Conservation (phyloP, 225 moss, liverwort and hornwort genomes). For the Marchantia paleacea region DNA sequence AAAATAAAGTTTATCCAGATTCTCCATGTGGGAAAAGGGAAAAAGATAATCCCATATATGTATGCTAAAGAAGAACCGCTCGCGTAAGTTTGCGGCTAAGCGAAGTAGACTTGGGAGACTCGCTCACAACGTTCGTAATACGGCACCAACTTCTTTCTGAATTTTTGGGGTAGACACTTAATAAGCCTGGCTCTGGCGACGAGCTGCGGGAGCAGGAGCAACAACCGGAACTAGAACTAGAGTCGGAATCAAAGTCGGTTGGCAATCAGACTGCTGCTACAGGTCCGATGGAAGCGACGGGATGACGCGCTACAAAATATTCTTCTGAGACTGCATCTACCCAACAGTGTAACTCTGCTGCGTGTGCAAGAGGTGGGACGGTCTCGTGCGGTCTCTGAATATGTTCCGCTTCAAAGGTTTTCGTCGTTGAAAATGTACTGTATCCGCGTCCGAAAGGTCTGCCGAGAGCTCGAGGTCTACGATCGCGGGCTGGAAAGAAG, state of each 20-base stretch:
- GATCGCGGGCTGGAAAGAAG: not conserved
- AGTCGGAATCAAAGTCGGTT: no score
- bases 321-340: not conserved
- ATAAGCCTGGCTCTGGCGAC: not conserved
- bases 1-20: no score
- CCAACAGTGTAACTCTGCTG: slow-evolving; percentile 5
- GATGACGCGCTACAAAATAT: slow-evolving; percentile 13
- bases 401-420: slow-evolving; percentile 5
- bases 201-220: not conserved
- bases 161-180: not conserved
- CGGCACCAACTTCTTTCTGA: no score
- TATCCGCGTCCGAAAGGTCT: not conserved
- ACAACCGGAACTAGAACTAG: not conserved
- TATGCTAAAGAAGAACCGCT: no score
- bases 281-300: not conserved
- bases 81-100: no score
- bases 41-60: no score
- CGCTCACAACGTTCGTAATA: no score
- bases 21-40: no score
- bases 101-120: no score
- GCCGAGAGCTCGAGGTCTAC: slow-evolving; percentile 4
- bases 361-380: not conserved
- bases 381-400: not conserved
- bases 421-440: not conserved
- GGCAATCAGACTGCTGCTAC: not conserved